Evolutionary conservation across 768 basidiomycete species (phyloP).

Genomic region (Panaeolus papilionaceus): DNA sequence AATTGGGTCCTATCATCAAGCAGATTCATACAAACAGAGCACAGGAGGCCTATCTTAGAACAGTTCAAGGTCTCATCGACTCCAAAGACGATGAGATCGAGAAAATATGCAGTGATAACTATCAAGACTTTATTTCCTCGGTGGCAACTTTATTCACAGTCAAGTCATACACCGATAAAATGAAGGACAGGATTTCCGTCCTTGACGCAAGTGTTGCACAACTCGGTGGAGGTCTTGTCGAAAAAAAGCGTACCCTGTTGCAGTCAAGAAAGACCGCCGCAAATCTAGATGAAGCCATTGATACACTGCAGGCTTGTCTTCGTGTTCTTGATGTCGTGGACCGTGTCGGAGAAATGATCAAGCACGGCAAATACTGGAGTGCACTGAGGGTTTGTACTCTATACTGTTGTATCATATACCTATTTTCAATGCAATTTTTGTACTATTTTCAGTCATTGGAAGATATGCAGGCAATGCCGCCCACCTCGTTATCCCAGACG

Average conservation of each 20-base stretch:
- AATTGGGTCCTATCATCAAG: conserved; percentile 93
- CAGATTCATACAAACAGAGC: conserved; percentile 88
- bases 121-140: conserved; percentile 97
- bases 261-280: conserved; percentile 92
- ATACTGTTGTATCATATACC: conserved; percentile 36
- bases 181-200: conserved; percentile 89
- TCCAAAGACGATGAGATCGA: conserved; percentile 97
- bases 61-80: conserved; percentile 86
- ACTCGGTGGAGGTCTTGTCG: conserved; percentile 85
- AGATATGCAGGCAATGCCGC: conserved; percentile 91
- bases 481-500: conserved; percentile 88
- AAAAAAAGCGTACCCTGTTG: conserved; percentile 91
- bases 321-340: conserved; percentile 92
- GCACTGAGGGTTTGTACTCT: conserved; percentile 83
- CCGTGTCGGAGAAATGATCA: conserved; percentile 92
- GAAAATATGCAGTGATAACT: conserved; percentile 93
- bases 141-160: conserved; percentile 97
- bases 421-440: conserved; percentile 38
- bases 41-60: conserved; percentile 89
- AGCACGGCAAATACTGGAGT: conserved; percentile 95
- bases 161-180: conserved; percentile 93
- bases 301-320: conserved; percentile 91
- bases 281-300: conserved; percentile 96
- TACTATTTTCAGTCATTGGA: conserved; percentile 78
- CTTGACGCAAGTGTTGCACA: conserved; percentile 89